Evolutionary conservation across 2,329 filamentous ascomycete species (phyloP).

Genomic region (Colletotrichum navitas): DNA sequence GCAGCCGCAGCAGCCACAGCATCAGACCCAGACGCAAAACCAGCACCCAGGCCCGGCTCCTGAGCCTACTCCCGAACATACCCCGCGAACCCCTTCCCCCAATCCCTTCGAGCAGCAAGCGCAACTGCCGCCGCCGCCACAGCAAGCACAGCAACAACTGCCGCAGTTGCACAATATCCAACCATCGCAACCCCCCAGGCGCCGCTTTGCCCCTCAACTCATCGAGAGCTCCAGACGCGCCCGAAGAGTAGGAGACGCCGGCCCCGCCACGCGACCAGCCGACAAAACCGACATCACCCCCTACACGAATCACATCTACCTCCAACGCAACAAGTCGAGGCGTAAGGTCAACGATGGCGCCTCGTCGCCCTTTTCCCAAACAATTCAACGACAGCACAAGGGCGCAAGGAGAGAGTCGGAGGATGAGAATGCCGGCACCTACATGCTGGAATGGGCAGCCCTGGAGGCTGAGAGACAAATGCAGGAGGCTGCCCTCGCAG

Average conservation of each 20-base stretch:
- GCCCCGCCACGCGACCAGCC: conserved; percentile 71
- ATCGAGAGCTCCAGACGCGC: conserved; percentile 83
- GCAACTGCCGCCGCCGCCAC: conserved; percentile 32
- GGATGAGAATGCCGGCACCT: conserved; percentile 81
- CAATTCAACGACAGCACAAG: conserved; percentile 53
- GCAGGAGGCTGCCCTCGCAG: conserved; percentile 80
- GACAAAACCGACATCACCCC: conserved; percentile 81
- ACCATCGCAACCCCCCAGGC: conserved; percentile 45
- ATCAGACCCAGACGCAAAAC: conserved; percentile 23
- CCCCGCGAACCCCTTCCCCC: conserved; percentile 63
- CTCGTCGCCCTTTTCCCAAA: conserved; percentile 42
- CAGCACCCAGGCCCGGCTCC: conserved; percentile 63
- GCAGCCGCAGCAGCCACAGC: conserved; percentile 41
- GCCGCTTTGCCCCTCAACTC: conserved; percentile 80
- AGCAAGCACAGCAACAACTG: conserved; percentile 1
- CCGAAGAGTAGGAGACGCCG: conserved; percentile 74
- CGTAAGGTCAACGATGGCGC: conserved; percentile 49
- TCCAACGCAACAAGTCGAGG: conserved; percentile 57
- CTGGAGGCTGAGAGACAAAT: conserved; percentile 85
- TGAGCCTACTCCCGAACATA: conserved; percentile 68
- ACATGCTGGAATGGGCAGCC: conserved; percentile 83
- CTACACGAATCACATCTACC: conserved; percentile 72
- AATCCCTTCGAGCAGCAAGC: conserved; percentile 45
- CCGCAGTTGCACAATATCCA: conserved; percentile 63
- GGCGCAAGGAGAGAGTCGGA: conserved; percentile 74